Percentiles rank a stretch among this genome's conserved stretches.
phyloP scores from a whole-genome alignment of 2,329 filamentous ascomycete species.

The Trichoderma atrobrunneum region DNA sequence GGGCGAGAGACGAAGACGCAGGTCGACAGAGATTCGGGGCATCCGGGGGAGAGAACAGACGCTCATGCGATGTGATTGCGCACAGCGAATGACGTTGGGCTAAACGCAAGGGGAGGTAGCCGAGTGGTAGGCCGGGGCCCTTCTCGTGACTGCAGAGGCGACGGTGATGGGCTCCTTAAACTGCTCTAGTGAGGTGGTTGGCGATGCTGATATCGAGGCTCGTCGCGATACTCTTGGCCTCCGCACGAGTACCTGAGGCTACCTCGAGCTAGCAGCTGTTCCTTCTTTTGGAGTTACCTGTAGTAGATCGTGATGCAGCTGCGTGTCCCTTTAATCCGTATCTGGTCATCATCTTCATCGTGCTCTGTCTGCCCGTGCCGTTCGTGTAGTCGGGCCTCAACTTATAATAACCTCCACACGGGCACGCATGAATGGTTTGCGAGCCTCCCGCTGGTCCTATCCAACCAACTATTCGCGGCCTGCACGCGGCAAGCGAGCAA shows the following conservation, averaged over 20 bases:
- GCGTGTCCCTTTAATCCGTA: neutral
- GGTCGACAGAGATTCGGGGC: neutral
- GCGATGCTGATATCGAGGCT: neutral
- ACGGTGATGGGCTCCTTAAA: neutral
- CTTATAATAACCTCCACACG: neutral
- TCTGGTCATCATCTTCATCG: neutral
- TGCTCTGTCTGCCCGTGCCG: neutral
- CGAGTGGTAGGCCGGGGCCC: slow-evolving; percentile 8
- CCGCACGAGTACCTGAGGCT: neutral
- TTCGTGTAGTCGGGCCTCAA: neutral
- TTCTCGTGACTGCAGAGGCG: slow-evolving; percentile 13
- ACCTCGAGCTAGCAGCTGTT: neutral
- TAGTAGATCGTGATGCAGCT: neutral
- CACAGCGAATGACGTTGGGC: neutral
- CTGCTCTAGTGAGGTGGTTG: neutral
- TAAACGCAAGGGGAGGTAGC: slow-evolving; percentile 13
- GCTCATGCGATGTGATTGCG: slow-evolving; percentile 18
- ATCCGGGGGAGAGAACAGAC: neutral
- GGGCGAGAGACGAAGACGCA: neutral
- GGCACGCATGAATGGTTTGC: neutral
- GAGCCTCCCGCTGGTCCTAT: neutral
- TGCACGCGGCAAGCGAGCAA: neutral
- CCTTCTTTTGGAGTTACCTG: neutral
- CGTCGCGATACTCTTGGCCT: neutral
- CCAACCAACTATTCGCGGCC: neutral